Percentiles rank a stretch among this genome's conserved stretches.
Evolutionary conservation across 805 yeast species (phyloP).

Genomic region (Yarrowia bubula): DNA sequence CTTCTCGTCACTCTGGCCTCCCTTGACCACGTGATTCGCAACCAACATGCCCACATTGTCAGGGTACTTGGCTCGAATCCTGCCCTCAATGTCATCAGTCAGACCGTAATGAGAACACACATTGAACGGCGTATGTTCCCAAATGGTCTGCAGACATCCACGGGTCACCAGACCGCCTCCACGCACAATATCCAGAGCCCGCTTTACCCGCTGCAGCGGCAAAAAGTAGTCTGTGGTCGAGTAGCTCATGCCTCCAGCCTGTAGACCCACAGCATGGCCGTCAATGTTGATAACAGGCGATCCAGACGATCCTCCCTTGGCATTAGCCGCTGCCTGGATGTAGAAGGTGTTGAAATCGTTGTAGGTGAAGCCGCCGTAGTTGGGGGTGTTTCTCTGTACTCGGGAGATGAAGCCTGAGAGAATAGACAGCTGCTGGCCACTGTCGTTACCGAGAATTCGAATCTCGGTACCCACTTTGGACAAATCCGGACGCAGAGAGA

Average conservation of each 20-base stretch:
- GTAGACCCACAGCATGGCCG: constrained; percentile 85
- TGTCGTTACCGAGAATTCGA: constrained; percentile 93
- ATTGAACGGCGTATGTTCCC: constrained; percentile 82
- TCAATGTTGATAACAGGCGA: constrained; percentile 92
- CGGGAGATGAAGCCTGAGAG: constrained; percentile 80
- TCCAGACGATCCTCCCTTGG: constrained; percentile 96
- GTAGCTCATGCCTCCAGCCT: constrained; percentile 90
- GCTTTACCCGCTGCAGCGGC: constrained; percentile 76
- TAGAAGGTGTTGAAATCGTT: constrained; percentile 93
- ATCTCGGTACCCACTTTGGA: constrained; percentile 91
- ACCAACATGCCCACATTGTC: constrained; percentile 71
- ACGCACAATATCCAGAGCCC: constrained; percentile 78
- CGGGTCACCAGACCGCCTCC: constrained; percentile 59
- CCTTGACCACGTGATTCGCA: constrained; percentile 75
- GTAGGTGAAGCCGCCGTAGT: constrained; percentile 81
- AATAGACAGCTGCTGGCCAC: constrained; percentile 88
- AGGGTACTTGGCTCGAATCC: constrained; percentile 67
- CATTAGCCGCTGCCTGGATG: constrained; percentile 93
- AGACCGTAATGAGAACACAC: constrained; percentile 86
- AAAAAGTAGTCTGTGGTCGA: constrained; percentile 91
- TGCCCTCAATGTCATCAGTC: constrained; percentile 66
- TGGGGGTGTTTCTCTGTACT: constrained; percentile 90
- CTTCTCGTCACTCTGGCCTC: constrained; percentile 73
- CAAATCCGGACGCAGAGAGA: constrained; percentile 70
- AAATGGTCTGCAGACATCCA: constrained; percentile 89